Percentiles rank a stretch among this genome's conserved stretches.
Conservation (phyloP, 768 basidiomycete genomes). For the Panellus pusillus region DNA sequence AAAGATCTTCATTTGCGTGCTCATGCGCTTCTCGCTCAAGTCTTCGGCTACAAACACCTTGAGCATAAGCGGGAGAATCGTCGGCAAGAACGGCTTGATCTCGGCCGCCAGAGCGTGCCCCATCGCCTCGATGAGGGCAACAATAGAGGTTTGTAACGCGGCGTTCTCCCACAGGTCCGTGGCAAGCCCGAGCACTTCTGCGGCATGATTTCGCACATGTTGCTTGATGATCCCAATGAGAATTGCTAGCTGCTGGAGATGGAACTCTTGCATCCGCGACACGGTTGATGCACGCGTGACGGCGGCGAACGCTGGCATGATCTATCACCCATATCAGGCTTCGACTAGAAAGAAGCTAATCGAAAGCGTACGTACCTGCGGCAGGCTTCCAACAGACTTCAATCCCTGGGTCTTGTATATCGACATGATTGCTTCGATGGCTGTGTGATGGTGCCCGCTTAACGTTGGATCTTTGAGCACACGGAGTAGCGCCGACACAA, state of each 20-base stretch:
- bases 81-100: conserved; percentile 94
- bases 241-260: conserved; percentile 93
- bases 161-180: conserved; percentile 89
- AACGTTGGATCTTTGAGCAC: conserved; percentile 90
- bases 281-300: conserved; percentile 79
- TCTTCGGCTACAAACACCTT: conserved; percentile 79
- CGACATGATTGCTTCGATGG: conserved; percentile 97
- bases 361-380: conserved; percentile 59
- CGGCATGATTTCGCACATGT: conserved; percentile 90
- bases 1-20: conserved; percentile 86
- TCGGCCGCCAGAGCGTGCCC: conserved; percentile 94
- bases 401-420: conserved; percentile 98
- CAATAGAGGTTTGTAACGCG: conserved; percentile 87
- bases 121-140: conserved; percentile 88
- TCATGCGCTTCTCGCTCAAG: conserved; percentile 73
- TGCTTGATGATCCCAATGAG: conserved; percentile 96
- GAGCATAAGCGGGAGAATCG: conserved; percentile 86
- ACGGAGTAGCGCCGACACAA: conserved; percentile 82
- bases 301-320: conserved; percentile 90
- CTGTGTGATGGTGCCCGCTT: conserved; percentile 84
- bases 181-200: conserved; percentile 81
- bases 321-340: conserved; percentile 42
- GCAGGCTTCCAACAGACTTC: conserved; percentile 96
- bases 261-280: conserved; percentile 86
- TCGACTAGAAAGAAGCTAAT: not conserved